A percentile compares a stretch with the other conserved stretches of the same genome.
Conservation (phyloP, 495 filamentous ascomycete genomes). For the Penicillium pancosmium region DNA sequence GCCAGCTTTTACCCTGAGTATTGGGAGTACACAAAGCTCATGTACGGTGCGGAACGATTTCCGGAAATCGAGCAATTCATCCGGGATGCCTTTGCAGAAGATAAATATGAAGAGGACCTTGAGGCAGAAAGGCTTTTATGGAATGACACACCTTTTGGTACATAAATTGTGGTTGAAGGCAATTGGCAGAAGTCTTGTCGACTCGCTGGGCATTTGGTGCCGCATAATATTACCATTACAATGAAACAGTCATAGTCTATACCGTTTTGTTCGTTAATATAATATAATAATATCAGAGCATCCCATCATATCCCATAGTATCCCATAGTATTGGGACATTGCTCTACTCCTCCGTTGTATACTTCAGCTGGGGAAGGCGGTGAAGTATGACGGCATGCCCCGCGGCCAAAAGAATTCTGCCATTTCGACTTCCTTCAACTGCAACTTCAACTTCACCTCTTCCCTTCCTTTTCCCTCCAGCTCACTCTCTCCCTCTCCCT, state of each 20-base stretch:
- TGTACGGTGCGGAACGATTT: slow-evolving; percentile 18
- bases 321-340: no score
- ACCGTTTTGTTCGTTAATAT: no score
- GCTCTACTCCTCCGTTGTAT: no score
- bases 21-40: slow-evolving; percentile 33
- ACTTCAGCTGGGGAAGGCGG: background rate
- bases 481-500: background rate
- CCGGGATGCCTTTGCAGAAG: slow-evolving; percentile 13
- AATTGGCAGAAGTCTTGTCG: no score
- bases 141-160: slow-evolving; percentile 7
- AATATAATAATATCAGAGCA: no score
- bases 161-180: background rate
- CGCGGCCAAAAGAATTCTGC: background rate
- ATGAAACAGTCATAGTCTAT: no score
- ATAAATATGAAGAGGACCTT: slow-evolving; percentile 18
- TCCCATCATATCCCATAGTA: no score
- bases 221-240: no score
- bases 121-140: slow-evolving; percentile 14
- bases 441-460: background rate
- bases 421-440: background rate
- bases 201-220: no score
- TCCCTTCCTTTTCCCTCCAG: background rate
- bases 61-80: slow-evolving; percentile 11
- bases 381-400: background rate
- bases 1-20: slow-evolving; percentile 38